Percentiles rank a stretch among this genome's conserved stretches.
These are phyloP conservation scores for Penstemon barbatus DNA, from an alignment of 257 asterid genomes.

Conservation along the genomic window DNA sequence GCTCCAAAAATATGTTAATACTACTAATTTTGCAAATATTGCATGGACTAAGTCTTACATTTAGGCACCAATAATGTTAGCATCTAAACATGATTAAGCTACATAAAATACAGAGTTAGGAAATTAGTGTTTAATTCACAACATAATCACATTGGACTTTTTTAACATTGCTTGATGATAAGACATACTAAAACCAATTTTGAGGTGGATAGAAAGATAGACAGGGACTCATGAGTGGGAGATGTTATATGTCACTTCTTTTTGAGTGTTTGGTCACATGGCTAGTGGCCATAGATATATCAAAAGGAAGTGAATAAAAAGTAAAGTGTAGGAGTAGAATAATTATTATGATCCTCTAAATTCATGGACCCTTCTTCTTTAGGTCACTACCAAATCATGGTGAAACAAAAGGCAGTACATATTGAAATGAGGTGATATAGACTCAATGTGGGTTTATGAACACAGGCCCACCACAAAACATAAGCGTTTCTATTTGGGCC, in stretches of 20 bases:
- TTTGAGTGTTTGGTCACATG: constrained; percentile 43
- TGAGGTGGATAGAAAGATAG: constrained; percentile 10
- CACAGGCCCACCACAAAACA: neutral
- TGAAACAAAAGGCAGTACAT: constrained; percentile 7
- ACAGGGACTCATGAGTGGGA: constrained; percentile 38
- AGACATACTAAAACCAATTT: constrained; percentile 18
- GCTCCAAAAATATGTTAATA: no score
- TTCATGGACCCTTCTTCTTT: constrained; percentile 41
- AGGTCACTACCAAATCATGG: constrained; percentile 29
- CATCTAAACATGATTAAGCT: no score
- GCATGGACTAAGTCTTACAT: no score
- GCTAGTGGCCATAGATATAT: constrained; percentile 31
- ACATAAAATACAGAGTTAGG: no score
- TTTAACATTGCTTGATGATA: constrained; percentile 14
- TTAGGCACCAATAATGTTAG: no score
- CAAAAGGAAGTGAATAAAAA: constrained; percentile 20
- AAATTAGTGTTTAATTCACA: neutral
- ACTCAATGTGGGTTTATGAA: neutral
- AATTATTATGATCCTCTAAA: constrained; percentile 33
- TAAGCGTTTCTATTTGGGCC: neutral
- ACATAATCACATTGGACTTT: neutral
- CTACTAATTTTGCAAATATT: no score
- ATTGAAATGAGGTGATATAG: neutral
- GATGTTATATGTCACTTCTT: constrained; percentile 34
- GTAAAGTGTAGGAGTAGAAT: constrained; percentile 21